Conservation (phyloP, 2,329 filamentous ascomycete genomes). For the Elsinoe ampelina region DNA sequence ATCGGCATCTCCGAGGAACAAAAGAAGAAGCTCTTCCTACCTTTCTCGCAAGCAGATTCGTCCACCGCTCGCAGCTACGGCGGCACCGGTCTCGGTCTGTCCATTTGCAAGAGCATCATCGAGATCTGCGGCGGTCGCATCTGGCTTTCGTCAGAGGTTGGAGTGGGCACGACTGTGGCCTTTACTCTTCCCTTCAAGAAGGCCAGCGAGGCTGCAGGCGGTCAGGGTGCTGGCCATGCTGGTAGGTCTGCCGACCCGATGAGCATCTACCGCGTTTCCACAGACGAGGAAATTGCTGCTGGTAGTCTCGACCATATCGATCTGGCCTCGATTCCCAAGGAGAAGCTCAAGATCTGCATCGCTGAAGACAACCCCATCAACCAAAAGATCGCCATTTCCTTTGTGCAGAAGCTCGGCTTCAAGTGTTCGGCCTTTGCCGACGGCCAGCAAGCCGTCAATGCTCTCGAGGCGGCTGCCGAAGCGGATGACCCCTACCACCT, state of each 20-base stretch:
- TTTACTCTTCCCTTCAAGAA: slow-evolving; percentile 85
- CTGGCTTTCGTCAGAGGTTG: slow-evolving; percentile 66
- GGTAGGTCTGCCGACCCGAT: slow-evolving; percentile 43
- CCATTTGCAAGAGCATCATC: slow-evolving; percentile 90
- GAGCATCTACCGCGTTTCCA: slow-evolving; percentile 45
- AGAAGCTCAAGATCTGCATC: slow-evolving; percentile 78
- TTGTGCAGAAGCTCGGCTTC: slow-evolving; percentile 77
- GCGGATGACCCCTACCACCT: slow-evolving; percentile 76
- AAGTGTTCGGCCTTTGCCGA: slow-evolving; percentile 84
- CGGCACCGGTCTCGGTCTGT: slow-evolving; percentile 80
- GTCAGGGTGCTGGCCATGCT: slow-evolving; percentile 18
- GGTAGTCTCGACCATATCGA: slow-evolving; percentile 41
- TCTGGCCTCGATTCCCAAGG: slow-evolving; percentile 62
- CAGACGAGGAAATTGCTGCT: slow-evolving; percentile 32
- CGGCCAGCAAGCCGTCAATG: slow-evolving; percentile 78
- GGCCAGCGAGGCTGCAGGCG: slow-evolving; percentile 20
- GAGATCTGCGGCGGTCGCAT: slow-evolving; percentile 87
- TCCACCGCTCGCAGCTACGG: slow-evolving; percentile 87
- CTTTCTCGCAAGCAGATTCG: slow-evolving; percentile 86
- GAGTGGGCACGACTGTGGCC: slow-evolving; percentile 60
- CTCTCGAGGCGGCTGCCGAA: slow-evolving; percentile 61
- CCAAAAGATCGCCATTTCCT: slow-evolving; percentile 86
- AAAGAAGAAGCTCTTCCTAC: slow-evolving; percentile 76
- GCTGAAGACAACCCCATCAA: slow-evolving; percentile 95
- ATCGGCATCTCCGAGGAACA: slow-evolving; percentile 82